Base-by-base conservation (phyloP, 176 grass and related monocot species). In the Saccharum spontaneum region DNA sequence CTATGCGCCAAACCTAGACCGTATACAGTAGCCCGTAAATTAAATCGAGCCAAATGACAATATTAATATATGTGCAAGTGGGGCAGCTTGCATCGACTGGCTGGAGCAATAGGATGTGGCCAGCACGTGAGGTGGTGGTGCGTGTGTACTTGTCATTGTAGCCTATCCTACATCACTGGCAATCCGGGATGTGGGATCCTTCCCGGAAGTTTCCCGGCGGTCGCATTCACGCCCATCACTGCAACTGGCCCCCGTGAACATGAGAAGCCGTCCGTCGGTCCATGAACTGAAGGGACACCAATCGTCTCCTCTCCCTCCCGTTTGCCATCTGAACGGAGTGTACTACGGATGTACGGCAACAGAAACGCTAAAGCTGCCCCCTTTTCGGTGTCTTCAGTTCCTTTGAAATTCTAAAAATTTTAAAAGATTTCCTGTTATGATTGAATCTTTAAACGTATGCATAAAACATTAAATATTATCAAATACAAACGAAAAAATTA, bases 161-260 rank as follows among this genome's bases (percentile, higher is more conserved):
- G 16, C 50, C 50, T 52, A 52, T 0, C 1, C 17, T 54, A 57
- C 20, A 59, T n/a, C 20, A 59, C 55, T n/a, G 20, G 50, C 4
- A 5, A 54, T 54, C 17, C 50, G 6, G 50, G 50, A 20, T 2
- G 50, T 54, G 24, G 28, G 89, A 67, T 76, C 49, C 37, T 91
- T 89, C 83, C 11, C 13, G 76, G 89, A 94, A 94, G 18, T 7
- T 94, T 94, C 92, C 45, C 61, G 0, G 50, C 76, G 63, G 49
- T 81, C 39, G 16, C 82, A 6, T 3, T 91, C 81, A 30, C 1
- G 13, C 22, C 16, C 9, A 3, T 48, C 4, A 28, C 24, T 75
- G 72, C 4, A 24, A 9, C 26, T 50, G 49, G 40, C 24, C 48
- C 24, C 48, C 33, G 44, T 66, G 49, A 49, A 5, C 45, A 17